Evolutionary conservation across 768 basidiomycete genomes (phyloP), one percentile per base, ranked within the genome.

Genomic region (Termitomyces titanicus): DNA sequence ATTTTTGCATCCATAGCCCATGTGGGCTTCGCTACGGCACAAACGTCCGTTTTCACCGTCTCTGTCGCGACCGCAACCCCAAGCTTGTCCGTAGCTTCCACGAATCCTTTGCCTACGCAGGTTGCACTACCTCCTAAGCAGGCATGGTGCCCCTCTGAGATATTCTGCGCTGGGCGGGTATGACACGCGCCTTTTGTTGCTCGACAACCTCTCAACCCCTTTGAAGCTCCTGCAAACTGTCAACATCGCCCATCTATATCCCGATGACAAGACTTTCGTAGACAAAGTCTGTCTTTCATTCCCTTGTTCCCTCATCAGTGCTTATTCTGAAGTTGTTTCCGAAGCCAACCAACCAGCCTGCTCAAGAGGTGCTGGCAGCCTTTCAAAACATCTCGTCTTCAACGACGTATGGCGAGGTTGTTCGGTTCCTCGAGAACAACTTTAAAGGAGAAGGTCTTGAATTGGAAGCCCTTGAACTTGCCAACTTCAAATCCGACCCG

Each of bases 361-460:
- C 86, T 1, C 82, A 84, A 61, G 73, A 77, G 49, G 92, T 94
- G 13, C 74, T 94, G 46, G 68, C 79, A 0, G 88, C 88, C 59
- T 97, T 92, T 53, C 68, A 70, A 48, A 72, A 77, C n/a, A 73
- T 79, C 45, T 72, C 76, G 7, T 66, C 70, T 6, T 69, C 70
- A 42, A 69, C 79, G 24, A 92, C 89, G 0, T 83, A 86, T 56
- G 85, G 83, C 3, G 69, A 79, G 38, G 72, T 95, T 38, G 80
- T 85, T 40, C 68, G 71, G 29, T 95, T 94, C 61, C 78, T 94
- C 39, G 78, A 93, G 54, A 66, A 71, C 13, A 82, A 93, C 68
- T 96, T 96, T 63, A 66, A 75, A 18, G 93, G 92, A 25, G 94
- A 97, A 68, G 94, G 94, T 4, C 82, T 82, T 17, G 95, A 97